Base-by-base conservation (phyloP, 768 basidiomycete species). In the Xerocomellus dryophilus region DNA sequence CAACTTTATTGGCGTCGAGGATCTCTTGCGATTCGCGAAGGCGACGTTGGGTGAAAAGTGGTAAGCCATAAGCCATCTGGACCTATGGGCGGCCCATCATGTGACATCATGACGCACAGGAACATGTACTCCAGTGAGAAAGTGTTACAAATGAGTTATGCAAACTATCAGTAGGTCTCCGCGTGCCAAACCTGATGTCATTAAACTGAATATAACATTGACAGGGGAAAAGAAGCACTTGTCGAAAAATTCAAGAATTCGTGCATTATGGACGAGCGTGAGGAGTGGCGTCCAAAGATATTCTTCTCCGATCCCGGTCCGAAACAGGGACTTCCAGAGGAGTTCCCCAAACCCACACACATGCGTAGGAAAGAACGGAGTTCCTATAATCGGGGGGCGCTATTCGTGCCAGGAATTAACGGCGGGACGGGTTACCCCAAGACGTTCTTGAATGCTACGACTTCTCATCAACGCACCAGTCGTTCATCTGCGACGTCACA, bases 161-260 rank as follows among this genome's bases (percentile, higher is more conserved):
- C 93, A 4, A 93, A 91, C 61, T 93, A 90, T 64, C 92, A 94
- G 91, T 92, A 57, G 49, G 89, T 78, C n/a, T 31, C 47, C 43
- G 43, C 25, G 31, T 12, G n/a, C 27, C 17, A 14, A 43, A 20
- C 20, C 41, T 20, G 54, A 62, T 50, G 25, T 47, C 51, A 18
- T 48, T 59, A 27, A 54, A 48, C 51, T 23, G 36, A 42, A 46
- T 7, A 40, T 20, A 42, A 32, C 43, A 23, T 38, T 50, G 38
- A 23, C 62, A 88, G 89, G 74, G 93, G 93, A 44, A 95, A 95
- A 67, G 90, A 92, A 70, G 87, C 91, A 1, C 81, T 93, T 36
- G 84, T 95, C 45, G 90, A 91, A 67, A 93, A 94, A 71, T 95
- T 95, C 79, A 89, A 90, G 66, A 94, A 93, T 63, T 93, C 90